Evolutionary conservation across 2,329 filamentous ascomycete genomes (phyloP).

Genomic region (Lecanicillium sp.): DNA sequence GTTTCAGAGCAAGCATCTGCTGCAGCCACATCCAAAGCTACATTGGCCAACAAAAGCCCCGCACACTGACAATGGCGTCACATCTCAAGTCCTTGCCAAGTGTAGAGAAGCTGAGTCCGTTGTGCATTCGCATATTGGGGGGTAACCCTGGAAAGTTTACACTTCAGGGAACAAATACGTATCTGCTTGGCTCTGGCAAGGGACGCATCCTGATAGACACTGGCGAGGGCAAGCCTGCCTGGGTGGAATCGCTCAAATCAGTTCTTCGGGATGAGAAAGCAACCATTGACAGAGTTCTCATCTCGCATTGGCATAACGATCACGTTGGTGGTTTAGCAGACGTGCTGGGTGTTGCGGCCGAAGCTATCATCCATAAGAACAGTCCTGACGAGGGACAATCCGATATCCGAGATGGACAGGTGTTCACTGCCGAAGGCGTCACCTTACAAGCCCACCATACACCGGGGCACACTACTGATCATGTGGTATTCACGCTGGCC

Average conservation of each 20-base stretch:
- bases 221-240: constrained; percentile 69
- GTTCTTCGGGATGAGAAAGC: constrained; percentile 62
- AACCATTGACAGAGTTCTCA: constrained; percentile 57
- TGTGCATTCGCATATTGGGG: constrained; percentile 75
- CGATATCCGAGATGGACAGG: constrained; percentile 39
- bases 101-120: constrained; percentile 68
- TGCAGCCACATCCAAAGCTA: background rate
- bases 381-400: constrained; percentile 43
- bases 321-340: constrained; percentile 71
- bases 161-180: constrained; percentile 83
- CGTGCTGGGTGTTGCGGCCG: constrained; percentile 55
- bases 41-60: background rate
- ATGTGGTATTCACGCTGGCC: constrained; percentile 68
- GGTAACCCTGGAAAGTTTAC: constrained; percentile 83
- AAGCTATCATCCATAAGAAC: constrained; percentile 58
- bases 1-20: too few species aligned
- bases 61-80: constrained; percentile 41
- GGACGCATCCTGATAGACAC: constrained; percentile 80
- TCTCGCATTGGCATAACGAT: constrained; percentile 92
- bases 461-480: constrained; percentile 70
- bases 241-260: constrained; percentile 57
- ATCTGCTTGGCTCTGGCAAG: constrained; percentile 71
- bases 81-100: constrained; percentile 58
- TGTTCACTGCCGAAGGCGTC: constrained; percentile 49
- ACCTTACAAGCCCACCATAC: constrained; percentile 56